Evolutionary conservation across 1,284 basidiomycete genomes (phyloP).

Genomic region (Ceratorhiza oryzae-sativae): DNA sequence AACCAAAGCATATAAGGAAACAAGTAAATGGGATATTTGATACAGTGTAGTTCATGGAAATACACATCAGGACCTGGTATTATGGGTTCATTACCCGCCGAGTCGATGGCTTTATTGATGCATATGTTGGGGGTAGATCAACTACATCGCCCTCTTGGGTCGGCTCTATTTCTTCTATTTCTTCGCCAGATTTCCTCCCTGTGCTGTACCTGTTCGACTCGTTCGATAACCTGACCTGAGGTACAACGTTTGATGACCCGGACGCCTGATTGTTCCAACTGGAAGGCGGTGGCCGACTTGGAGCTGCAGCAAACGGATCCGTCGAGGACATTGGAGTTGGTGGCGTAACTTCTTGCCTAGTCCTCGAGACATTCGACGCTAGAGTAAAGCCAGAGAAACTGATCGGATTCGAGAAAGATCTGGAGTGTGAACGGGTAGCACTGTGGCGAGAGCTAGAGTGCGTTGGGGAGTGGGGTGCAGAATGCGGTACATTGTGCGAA

Average conservation of each 20-base stretch:
- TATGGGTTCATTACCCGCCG: slow-evolving; percentile 23
- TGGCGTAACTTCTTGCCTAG: slow-evolving; percentile 10
- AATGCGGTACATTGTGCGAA: slow-evolving; percentile 29
- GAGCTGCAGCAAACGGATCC: slow-evolving; percentile 21
- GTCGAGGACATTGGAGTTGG: slow-evolving; percentile 23
- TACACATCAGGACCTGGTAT: not conserved
- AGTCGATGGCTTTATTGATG: not conserved
- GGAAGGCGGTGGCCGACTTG: slow-evolving; percentile 28
- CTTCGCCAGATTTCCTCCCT: slow-evolving; percentile 14
- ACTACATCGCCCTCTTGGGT: slow-evolving; percentile 1
- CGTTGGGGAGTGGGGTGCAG: slow-evolving; percentile 13
- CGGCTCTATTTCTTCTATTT: not conserved
- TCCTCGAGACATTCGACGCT: not conserved
- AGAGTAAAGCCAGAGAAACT: slow-evolving; percentile 11
- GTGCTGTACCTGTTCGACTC: not conserved
- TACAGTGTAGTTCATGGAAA: slow-evolving; percentile 19
- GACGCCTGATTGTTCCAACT: slow-evolving; percentile 37
- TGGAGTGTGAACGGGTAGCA: slow-evolving; percentile 3
- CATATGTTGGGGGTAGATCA: slow-evolving; percentile 29
- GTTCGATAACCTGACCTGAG: slow-evolving; percentile 2
- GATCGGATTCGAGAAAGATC: slow-evolving; percentile 25
- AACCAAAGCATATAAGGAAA: not conserved
- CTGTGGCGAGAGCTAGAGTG: not conserved
- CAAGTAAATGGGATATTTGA: not conserved
- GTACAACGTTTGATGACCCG: slow-evolving; percentile 17